Percentiles rank a stretch among this genome's conserved stretches.
phyloP scores from a whole-genome alignment of 2,329 filamentous ascomycete genomes.

The Talaromyces sp. region DNA sequence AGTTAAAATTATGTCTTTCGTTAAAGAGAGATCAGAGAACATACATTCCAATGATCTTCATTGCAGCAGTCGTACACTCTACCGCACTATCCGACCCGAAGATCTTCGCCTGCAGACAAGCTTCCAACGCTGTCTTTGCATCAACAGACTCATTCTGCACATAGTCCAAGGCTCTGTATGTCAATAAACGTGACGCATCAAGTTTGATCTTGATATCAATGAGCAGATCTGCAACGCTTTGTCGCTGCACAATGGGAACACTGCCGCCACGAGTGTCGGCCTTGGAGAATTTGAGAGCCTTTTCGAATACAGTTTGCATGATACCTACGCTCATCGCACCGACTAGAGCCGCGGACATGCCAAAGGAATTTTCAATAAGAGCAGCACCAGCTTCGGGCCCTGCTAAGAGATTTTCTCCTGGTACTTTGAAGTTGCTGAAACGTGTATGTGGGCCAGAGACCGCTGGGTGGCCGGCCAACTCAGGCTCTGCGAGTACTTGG shows the following conservation, averaged over 20 bases:
- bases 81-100: conserved; percentile 49
- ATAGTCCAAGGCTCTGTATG: conserved; percentile 21
- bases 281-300: conserved; percentile 48
- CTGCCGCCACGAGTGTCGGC: conserved; percentile 43
- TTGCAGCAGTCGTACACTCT: conserved; percentile 46
- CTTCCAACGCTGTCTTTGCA: conserved; percentile 41
- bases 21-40: background rate
- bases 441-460: conserved; percentile 45
- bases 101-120: conserved; percentile 49
- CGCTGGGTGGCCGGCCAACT: conserved; percentile 45
- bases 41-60: conserved; percentile 49
- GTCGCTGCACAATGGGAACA: conserved; percentile 44
- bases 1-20: background rate
- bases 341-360: conserved; percentile 38
- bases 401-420: conserved; percentile 43
- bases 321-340: conserved; percentile 52
- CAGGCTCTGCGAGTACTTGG: conserved; percentile 43
- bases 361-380: conserved; percentile 43
- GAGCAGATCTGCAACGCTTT: conserved; percentile 50
- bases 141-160: background rate
- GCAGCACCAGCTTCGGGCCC: conserved; percentile 40
- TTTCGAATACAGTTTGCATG: conserved; percentile 51
- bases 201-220: conserved; percentile 50
- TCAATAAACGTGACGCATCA: conserved; percentile 46
- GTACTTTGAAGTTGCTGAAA: conserved; percentile 19